phyloP scores from a whole-genome alignment of 202 grass and related monocot genomes.

The Carex arenaria region DNA sequence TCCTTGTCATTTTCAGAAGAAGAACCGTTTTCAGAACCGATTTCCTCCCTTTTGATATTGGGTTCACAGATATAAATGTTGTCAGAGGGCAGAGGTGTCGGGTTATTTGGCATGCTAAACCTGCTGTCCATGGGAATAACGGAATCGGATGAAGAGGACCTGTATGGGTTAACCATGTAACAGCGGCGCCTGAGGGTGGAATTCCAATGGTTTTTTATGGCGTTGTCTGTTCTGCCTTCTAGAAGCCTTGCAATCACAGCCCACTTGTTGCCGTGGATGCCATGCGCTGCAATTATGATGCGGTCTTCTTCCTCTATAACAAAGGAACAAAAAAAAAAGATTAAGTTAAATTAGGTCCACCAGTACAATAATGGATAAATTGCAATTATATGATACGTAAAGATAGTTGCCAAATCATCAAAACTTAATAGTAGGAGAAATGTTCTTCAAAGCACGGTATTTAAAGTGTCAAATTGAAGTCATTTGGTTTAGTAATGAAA shows the following conservation, averaged over 20 bases:
- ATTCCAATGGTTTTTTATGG: slow-evolving; percentile 99
- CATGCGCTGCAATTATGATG: slow-evolving; percentile 77
- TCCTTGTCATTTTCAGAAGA: slow-evolving; percentile 27
- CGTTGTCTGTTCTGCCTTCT: slow-evolving; percentile 85
- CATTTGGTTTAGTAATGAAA: not conserved
- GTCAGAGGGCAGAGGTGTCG: not conserved
- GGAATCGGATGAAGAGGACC: not conserved
- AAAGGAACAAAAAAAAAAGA: slow-evolving; percentile 23
- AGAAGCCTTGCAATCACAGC: slow-evolving; percentile 83
- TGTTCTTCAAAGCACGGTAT: not conserved
- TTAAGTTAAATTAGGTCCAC: slow-evolving; percentile 2
- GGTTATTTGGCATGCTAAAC: not conserved
- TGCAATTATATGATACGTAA: slow-evolving; percentile 3
- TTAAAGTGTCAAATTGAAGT: not conserved
- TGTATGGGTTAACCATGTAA: slow-evolving; percentile 37
- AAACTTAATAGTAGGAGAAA: not conserved
- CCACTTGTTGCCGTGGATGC: slow-evolving; percentile 93
- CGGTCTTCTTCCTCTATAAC: slow-evolving; percentile 82
- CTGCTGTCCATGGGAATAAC: not conserved
- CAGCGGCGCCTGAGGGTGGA: slow-evolving; percentile 76
- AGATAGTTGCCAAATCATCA: not conserved
- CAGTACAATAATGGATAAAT: not conserved
- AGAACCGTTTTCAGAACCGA: slow-evolving; percentile 22
- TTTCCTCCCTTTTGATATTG: slow-evolving; percentile 27
- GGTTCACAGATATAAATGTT: not conserved